These are phyloP conservation scores for Pseudogymnoascus pannorum DNA, from an alignment of 2,329 filamentous ascomycete species.

Conservation along the genomic window DNA sequence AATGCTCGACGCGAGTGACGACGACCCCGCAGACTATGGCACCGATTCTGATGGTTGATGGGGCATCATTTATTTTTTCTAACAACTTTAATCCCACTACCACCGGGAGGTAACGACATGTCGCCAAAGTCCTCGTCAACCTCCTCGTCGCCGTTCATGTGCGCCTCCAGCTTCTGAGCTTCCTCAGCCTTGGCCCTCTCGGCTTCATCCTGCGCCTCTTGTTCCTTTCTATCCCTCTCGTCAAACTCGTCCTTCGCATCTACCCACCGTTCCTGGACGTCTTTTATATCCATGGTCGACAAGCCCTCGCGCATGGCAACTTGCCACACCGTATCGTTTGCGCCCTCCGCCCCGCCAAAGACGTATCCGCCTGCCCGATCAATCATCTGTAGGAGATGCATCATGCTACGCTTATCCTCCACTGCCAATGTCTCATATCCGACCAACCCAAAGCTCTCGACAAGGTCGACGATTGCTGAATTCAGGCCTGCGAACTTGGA, in stretches of 20 bases:
- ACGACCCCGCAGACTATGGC: slow-evolving; percentile 40
- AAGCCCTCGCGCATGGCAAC: slow-evolving; percentile 78
- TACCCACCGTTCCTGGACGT: slow-evolving; percentile 94
- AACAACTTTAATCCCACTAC: slow-evolving; percentile 65
- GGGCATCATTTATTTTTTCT: slow-evolving; percentile 51
- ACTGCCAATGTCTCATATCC: slow-evolving; percentile 90
- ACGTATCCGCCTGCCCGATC: slow-evolving; percentile 90
- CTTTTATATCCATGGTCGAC: slow-evolving; percentile 69
- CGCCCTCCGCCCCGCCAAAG: slow-evolving; percentile 82
- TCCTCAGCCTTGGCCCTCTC: slow-evolving; percentile 31
- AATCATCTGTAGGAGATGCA: slow-evolving; percentile 79
- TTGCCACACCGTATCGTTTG: slow-evolving; percentile 96
- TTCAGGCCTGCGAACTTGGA: slow-evolving; percentile 81
- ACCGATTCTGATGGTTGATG: slow-evolving; percentile 36
- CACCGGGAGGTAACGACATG: slow-evolving; percentile 41
- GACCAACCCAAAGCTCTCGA: slow-evolving; percentile 85
- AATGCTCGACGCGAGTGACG: slow-evolving; percentile 40
- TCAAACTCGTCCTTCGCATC: slow-evolving; percentile 86
- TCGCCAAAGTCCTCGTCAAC: slow-evolving; percentile 45
- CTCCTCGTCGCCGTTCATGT: slow-evolving; percentile 28
- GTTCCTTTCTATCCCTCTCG: slow-evolving; percentile 64
- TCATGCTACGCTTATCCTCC: slow-evolving; percentile 96
- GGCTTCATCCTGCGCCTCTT: slow-evolving; percentile 59
- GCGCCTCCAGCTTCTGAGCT: slow-evolving; percentile 19
- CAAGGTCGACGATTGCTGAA: slow-evolving; percentile 74